These are phyloP conservation scores for Fusarium sp. DNA, from an alignment of 2,329 filamentous ascomycete genomes.

Conservation along the genomic window DNA sequence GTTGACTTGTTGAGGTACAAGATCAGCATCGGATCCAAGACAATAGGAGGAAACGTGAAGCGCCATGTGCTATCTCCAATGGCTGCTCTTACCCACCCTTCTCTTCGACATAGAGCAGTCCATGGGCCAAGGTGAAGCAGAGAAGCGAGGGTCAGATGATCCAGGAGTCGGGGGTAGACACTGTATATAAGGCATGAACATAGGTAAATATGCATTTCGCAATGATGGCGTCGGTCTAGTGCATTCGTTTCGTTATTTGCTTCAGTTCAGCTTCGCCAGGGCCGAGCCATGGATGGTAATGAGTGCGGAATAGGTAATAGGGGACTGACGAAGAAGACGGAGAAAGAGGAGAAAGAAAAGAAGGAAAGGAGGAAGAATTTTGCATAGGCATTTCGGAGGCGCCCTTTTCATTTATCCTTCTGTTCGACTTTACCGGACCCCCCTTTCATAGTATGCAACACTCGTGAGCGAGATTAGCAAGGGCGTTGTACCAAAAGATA, in stretches of 20 bases:
- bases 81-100: not conserved
- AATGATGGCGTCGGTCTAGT: conserved; percentile 20
- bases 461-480: conserved; percentile 44
- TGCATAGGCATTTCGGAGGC: conserved; percentile 39
- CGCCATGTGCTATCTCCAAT: conserved; percentile 11
- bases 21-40: conserved; percentile 50
- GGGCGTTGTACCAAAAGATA: conserved; percentile 41
- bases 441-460: conserved; percentile 39
- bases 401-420: conserved; percentile 29
- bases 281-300: conserved; percentile 35
- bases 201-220: conserved; percentile 29
- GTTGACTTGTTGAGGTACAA: conserved; percentile 61
- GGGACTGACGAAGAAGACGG: conserved; percentile 25
- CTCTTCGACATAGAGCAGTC: not conserved
- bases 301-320: conserved; percentile 22
- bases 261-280: conserved; percentile 10
- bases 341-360: not conserved
- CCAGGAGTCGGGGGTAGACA: conserved; percentile 1
- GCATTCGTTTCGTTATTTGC: conserved; percentile 30
- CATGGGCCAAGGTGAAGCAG: conserved; percentile 15
- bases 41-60: conserved; percentile 42
- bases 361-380: conserved; percentile 17
- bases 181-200: conserved; percentile 40
- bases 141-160: not conserved
- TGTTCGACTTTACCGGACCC: conserved; percentile 27